Evolutionary conservation across 176 grass and related monocot species (phyloP), one percentile per base, ranked within the genome.

Genomic region (Tillandsia leiboldiana): DNA sequence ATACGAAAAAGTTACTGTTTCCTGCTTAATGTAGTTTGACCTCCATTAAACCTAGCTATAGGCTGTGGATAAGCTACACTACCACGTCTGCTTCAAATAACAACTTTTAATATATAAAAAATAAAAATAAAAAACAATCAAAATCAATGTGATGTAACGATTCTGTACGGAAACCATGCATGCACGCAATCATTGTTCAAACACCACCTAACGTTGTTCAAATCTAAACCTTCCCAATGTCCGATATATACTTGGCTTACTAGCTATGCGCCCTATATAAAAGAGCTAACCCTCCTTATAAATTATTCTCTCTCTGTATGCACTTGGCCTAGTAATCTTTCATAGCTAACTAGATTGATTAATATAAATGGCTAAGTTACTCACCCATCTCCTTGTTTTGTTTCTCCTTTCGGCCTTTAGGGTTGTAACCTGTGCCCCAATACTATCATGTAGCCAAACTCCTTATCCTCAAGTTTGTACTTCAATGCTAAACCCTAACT

Each of bases 391-490:
- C 47, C 7, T 65, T 23, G 49, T 23, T 15, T 9, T n/a, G 0
- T 29, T 5, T 23, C 1, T 65, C 18, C n/a, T 63, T 51, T 5
- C 65, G 47, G 13, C 17, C 68, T 13, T 50, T 27, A 52, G 51
- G 18, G 12, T 50, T 20, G 61, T 13, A 52, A 51, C 23, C 2
- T 15, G 49, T 14, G 63, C 65, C 9, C 63, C 73, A 18, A 54
- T 75, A 26, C 26, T 67, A 2, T 75, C 73, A 12, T 75, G 73
- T 20, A 13, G 24, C 27, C 63, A 67, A 42, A 75, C 63, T n/a
- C 73, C 73, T 12, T 48, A 47, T 50, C 73, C 73, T 53, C 59
- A 66, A 26, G 63, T 67, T 13, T 75, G 73, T 50, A 67, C 63
- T 9, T 67, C 73, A 2, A 57, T 56, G 50, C 12, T 54, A 9